Conservation (phyloP, 75 land plant species). For the Pinus taeda region DNA sequence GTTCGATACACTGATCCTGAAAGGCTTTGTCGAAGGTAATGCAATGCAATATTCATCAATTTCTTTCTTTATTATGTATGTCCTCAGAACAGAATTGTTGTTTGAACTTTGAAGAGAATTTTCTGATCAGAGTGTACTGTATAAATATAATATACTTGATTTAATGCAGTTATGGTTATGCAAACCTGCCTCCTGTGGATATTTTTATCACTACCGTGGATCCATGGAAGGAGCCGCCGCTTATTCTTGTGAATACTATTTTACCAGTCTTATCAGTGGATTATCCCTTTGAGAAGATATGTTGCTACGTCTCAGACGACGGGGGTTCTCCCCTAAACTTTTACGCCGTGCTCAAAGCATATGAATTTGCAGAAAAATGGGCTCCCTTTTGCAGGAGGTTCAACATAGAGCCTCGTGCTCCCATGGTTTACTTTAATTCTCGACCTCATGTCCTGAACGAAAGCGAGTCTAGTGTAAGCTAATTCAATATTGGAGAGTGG, state of each 20-base stretch:
- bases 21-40: too few relatives aligned
- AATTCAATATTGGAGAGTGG: too few relatives aligned
- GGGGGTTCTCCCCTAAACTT: constrained; percentile 81
- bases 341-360: constrained; percentile 83
- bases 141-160: too few relatives aligned
- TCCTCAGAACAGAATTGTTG: too few relatives aligned
- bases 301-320: constrained; percentile 95
- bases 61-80: too few relatives aligned
- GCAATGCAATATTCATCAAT: too few relatives aligned
- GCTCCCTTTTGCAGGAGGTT: constrained; percentile 87
- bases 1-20: too few relatives aligned
- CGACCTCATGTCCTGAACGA: too few relatives aligned
- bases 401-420: constrained; percentile 68
- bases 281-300: constrained; percentile 90
- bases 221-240: constrained; percentile 43
- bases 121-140: too few relatives aligned
- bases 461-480: too few relatives aligned
- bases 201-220: background rate
- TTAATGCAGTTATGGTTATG: too few relatives aligned
- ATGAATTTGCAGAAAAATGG: constrained; percentile 69
- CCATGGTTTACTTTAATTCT: constrained; percentile 66
- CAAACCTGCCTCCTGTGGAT: constrained; percentile 78
- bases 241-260: constrained; percentile 88
- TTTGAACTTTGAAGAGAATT: too few relatives aligned
- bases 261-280: constrained; percentile 84